Evolutionary conservation across 805 yeast species (phyloP), one percentile per base, ranked within the genome.

Genomic region (Yamadazyma scolyti): DNA sequence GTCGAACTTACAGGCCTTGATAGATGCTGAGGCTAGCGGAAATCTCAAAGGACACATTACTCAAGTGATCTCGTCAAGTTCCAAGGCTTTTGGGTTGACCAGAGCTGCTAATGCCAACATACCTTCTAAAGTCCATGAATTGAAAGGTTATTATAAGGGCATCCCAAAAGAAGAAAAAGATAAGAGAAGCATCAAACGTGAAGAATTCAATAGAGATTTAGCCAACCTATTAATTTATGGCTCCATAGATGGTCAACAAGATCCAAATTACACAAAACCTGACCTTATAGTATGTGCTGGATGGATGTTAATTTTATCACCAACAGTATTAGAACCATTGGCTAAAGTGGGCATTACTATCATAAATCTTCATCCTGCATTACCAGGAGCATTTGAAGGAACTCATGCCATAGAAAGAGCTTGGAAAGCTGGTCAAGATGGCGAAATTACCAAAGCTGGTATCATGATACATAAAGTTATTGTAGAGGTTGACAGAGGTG

Each of bases 401-500:
- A 90, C 95, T 8, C 88, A 86, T 61, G 97, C 98, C 8, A 93
- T 93, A 37, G 96, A 93, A 48, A 70, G 97, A 50, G 95, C 97
- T 1, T 93, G 94, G 90, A 68, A 87, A 48, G 95, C 94, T 9
- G 96, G 96, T 22, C 96, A 89, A 51, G 77, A 76, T 16, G 96
- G 96, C 6, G 72, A 76, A 43, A 75, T 79, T 31, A 45, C 70
- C 6, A 75, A 73, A 42, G 96, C 94, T 10, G 98, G 98, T 2
- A 84, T 93, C 31, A 93, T 93, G 98, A 84, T 93, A 26, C 98
- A 93, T 64, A 77, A 82, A 50, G 97, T 93, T n/a, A 89, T 93
- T 45, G 85, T 88, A 28, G 95, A 85, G 48, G 98, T 93, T 5
- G 98, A 93, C 57, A 78, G 80, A 46, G 98, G 98, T 15, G 82